Conservation (phyloP, 2,329 filamentous ascomycete species). For the Colletotrichum coccodes region DNA sequence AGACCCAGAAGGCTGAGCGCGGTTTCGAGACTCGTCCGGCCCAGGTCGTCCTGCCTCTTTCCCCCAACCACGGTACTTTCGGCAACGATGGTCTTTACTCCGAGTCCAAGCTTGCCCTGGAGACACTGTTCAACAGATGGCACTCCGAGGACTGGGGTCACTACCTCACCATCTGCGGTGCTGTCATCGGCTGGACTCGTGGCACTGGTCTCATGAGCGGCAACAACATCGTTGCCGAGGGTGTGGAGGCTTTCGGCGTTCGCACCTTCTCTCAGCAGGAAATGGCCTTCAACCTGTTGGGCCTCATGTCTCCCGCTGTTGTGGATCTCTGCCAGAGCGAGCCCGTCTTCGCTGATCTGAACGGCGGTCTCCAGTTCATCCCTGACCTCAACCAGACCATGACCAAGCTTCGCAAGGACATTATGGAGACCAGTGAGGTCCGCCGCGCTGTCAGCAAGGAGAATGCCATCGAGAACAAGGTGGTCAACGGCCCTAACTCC, state of each 20-base stretch:
- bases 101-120: conserved; percentile 95
- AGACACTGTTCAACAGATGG: conserved; percentile 99
- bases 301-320: conserved; percentile 92
- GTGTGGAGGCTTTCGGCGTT: conserved; percentile 95
- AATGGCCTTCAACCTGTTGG: conserved; percentile 98
- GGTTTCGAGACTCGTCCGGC: conserved; percentile 96
- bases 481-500: conserved; percentile 93
- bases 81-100: conserved; percentile 98
- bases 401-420: conserved; percentile 91
- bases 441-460: conserved; percentile 95
- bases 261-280: conserved; percentile 99
- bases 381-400: conserved; percentile 94
- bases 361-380: conserved; percentile 97
- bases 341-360: conserved; percentile 96
- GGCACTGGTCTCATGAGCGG: conserved; percentile 97
- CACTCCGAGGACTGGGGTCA: conserved; percentile 97
- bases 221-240: conserved; percentile 97
- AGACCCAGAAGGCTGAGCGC: conserved; percentile 86
- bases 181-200: conserved; percentile 98
- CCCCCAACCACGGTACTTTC: conserved; percentile 98
- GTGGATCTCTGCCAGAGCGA: conserved; percentile 96
- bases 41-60: conserved; percentile 94
- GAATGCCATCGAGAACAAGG: conserved; percentile 95
- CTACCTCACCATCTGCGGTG: conserved; percentile 98
- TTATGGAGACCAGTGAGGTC: conserved; percentile 94